Conservation (phyloP, 805 yeast species). For the Candida vartiovaarae region DNA sequence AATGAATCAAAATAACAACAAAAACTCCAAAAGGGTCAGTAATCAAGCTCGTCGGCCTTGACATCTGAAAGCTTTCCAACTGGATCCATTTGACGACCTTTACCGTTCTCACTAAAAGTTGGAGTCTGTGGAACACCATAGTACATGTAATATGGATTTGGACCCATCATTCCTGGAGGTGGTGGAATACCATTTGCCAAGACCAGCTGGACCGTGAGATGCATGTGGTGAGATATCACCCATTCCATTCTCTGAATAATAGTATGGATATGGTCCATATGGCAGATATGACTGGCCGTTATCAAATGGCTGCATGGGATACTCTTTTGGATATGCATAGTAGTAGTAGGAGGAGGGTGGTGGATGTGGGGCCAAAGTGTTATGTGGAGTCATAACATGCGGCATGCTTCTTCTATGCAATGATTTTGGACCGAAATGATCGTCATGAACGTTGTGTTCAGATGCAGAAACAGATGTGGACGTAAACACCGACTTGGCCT, state of each 20-base stretch:
- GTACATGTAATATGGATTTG: constrained; percentile 24
- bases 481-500: constrained; percentile 20
- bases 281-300: constrained; percentile 20
- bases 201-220: constrained; percentile 9
- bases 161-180: constrained; percentile 12
- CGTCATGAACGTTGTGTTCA: constrained; percentile 14
- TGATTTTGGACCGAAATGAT: constrained; percentile 11
- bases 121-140: constrained; percentile 22
- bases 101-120: constrained; percentile 2
- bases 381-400: constrained; percentile 6
- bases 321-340: constrained; percentile 26
- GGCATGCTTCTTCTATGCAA: constrained; percentile 13
- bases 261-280: constrained; percentile 20
- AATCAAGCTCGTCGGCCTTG: constrained; percentile 1
- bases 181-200: constrained; percentile 7
- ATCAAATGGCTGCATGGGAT: constrained; percentile 12
- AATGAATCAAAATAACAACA: not conserved
- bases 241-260: constrained; percentile 17
- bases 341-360: constrained; percentile 26
- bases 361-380: constrained; percentile 13
- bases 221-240: constrained; percentile 10
- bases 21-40: not conserved
- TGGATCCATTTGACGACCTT: too few relatives aligned
- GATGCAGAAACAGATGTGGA: constrained; percentile 20
- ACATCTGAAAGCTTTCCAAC: not conserved